Conservation (phyloP, 2,329 filamentous ascomycete genomes). For the Podosphaera aphanis region DNA sequence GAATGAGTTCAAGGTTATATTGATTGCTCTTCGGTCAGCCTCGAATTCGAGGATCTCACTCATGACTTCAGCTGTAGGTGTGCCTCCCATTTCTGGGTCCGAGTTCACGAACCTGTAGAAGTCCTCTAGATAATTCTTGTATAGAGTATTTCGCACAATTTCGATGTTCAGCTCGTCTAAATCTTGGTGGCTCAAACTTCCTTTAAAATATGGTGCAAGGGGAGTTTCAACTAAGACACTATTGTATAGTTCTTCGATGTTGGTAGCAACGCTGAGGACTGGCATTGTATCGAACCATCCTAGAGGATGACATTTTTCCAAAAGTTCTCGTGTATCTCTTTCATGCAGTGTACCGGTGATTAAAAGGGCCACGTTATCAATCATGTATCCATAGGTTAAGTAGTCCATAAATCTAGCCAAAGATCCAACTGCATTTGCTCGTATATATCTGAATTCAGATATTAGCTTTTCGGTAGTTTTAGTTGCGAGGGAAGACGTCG, state of each 20-base stretch:
- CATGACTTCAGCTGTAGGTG: slow-evolving; percentile 87
- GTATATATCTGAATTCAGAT: slow-evolving; percentile 86
- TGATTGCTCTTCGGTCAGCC: slow-evolving; percentile 87
- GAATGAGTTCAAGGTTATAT: slow-evolving; percentile 97
- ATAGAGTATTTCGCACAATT: slow-evolving; percentile 92
- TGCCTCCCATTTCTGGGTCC: slow-evolving; percentile 63
- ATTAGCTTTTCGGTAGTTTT: slow-evolving; percentile 98
- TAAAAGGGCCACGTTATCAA: slow-evolving; percentile 92
- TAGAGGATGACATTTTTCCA: slow-evolving; percentile 87
- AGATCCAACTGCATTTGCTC: slow-evolving; percentile 77
- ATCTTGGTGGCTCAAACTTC: slow-evolving; percentile 83
- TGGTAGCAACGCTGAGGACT: slow-evolving; percentile 88
- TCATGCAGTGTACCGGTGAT: slow-evolving; percentile 97
- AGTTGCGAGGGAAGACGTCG: slow-evolving; percentile 77
- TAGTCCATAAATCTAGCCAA: slow-evolving; percentile 94
- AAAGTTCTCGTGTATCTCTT: slow-evolving; percentile 79
- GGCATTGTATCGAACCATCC: slow-evolving; percentile 99
- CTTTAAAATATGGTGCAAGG: slow-evolving; percentile 90
- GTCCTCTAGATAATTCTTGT: slow-evolving; percentile 98
- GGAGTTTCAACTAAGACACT: slow-evolving; percentile 93
- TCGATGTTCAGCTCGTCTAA: slow-evolving; percentile 98
- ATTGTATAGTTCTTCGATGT: slow-evolving; percentile 97
- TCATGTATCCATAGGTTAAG: slow-evolving; percentile 98
- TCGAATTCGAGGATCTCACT: slow-evolving; percentile 89
- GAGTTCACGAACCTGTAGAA: slow-evolving; percentile 89